A percentile compares a stretch with the other conserved stretches of the same genome.
phyloP scores from a whole-genome alignment of 2,329 filamentous ascomycete species.

The Hypocrella siamensis region DNA sequence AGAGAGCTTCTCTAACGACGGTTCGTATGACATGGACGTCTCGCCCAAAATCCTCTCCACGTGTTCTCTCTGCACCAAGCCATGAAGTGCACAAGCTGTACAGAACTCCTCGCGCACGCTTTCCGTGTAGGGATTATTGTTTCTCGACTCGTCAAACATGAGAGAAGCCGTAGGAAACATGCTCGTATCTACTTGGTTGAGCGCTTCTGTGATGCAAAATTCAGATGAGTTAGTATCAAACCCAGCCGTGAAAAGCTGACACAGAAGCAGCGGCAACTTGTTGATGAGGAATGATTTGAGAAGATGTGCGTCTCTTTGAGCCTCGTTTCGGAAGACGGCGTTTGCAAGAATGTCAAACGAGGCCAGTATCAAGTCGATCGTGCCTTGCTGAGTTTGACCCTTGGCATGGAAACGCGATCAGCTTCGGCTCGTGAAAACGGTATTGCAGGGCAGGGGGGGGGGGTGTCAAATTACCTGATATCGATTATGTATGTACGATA shows the following conservation, averaged over 20 bases:
- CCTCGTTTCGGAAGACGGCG: constrained; percentile 54
- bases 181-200: constrained; percentile 69
- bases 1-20: constrained; percentile 55
- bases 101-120: constrained; percentile 59
- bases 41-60: constrained; percentile 73
- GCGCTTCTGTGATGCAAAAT: constrained; percentile 53
- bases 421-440: neutral
- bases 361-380: constrained; percentile 71
- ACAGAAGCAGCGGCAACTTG: constrained; percentile 40
- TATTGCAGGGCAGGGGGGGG: neutral
- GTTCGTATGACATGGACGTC: constrained; percentile 64
- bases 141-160: constrained; percentile 44
- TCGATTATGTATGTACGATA: constrained; percentile 69
- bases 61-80: constrained; percentile 61
- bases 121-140: constrained; percentile 40
- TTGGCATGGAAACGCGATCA: constrained; percentile 15
- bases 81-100: constrained; percentile 78
- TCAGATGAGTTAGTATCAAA: constrained; percentile 61
- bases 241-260: constrained; percentile 29
- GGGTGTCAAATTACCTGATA: constrained; percentile 46
- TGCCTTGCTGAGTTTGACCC: constrained; percentile 62
- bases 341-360: constrained; percentile 85
- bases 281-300: constrained; percentile 76
- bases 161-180: constrained; percentile 47
- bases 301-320: constrained; percentile 46